Conservation (phyloP, 305 asterid species). For the Fraxinus dipetala region DNA sequence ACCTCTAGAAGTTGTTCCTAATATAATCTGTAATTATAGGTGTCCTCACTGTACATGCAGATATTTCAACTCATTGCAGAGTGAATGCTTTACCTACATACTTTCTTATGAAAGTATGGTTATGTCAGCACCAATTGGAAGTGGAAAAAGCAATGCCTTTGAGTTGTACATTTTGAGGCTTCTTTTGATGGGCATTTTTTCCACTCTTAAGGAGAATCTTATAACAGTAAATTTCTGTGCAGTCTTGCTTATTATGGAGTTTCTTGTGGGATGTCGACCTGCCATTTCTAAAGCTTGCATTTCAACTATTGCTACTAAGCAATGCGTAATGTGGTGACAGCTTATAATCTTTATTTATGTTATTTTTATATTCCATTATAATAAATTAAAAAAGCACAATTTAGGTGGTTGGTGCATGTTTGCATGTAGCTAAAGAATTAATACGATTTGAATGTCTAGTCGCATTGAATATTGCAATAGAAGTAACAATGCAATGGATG, state of each 20-base stretch:
- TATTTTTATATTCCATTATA: too few relatives aligned
- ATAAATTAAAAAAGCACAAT: neutral
- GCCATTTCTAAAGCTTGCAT: neutral
- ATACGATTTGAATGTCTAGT: neutral
- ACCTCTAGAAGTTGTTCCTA: neutral
- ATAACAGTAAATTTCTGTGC: neutral
- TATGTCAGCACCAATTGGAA: conserved; percentile 91
- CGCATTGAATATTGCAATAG: neutral
- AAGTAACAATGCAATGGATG: too few relatives aligned
- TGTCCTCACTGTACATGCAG: conserved; percentile 36
- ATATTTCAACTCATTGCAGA: conserved; percentile 86
- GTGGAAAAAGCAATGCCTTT: conserved; percentile 90
- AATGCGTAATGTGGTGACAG: too few relatives aligned
- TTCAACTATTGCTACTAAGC: neutral
- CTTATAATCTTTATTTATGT: too few relatives aligned
- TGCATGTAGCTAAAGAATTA: neutral
- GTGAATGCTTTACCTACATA: conserved; percentile 70
- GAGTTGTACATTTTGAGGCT: conserved; percentile 48
- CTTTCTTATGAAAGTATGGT: conserved; percentile 82
- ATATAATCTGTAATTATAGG: neutral
- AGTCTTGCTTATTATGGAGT: conserved; percentile 53
- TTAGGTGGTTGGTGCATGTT: neutral
- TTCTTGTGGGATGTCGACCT: conserved; percentile 25
- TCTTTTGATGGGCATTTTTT: neutral
- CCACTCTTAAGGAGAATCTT: neutral